phyloP scores from a whole-genome alignment of 495 filamentous ascomycete species.

The Echria macrotheca region DNA sequence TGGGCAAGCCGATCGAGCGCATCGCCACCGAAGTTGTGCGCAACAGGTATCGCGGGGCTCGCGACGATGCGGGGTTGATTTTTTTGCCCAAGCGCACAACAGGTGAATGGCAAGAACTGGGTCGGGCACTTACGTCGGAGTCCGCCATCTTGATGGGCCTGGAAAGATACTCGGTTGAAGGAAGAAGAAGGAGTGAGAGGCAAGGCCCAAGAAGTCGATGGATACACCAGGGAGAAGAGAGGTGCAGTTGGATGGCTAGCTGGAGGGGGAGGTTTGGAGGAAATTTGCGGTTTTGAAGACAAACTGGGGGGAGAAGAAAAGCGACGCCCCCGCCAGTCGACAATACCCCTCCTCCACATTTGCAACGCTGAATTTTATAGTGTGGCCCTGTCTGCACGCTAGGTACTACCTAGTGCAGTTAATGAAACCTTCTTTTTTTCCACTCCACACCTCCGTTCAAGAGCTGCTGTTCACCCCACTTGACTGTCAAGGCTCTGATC shows the following conservation, averaged over 20 bases:
- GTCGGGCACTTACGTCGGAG: conserved; percentile 33
- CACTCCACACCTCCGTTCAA: background rate
- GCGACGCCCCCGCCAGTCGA: conserved; percentile 10
- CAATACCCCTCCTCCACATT: conserved; percentile 10
- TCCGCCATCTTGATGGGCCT: conserved; percentile 45
- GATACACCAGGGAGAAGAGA: conserved; percentile 18
- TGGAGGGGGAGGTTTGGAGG: conserved; percentile 20
- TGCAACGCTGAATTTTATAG: background rate
- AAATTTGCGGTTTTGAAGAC: conserved; percentile 26
- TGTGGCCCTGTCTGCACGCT: background rate
- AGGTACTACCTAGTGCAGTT: background rate
- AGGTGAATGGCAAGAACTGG: conserved; percentile 2
- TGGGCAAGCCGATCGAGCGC: background rate
- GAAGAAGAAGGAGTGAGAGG: conserved; percentile 23
- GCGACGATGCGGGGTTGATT: conserved; percentile 28
- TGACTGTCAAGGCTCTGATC: no score
- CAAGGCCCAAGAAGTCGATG: conserved; percentile 22
- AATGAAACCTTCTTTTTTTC: conserved; percentile 1
- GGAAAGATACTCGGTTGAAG: conserved; percentile 27
- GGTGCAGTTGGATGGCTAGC: conserved; percentile 21
- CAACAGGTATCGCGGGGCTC: conserved; percentile 19
- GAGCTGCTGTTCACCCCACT: no score
- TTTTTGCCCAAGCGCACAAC: conserved; percentile 22
- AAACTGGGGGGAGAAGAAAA: conserved; percentile 10
- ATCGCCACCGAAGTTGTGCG: conserved; percentile 7